A percentile compares a stretch with the other conserved stretches of the same genome.
phyloP scores from a whole-genome alignment of 2,329 filamentous ascomycete species.

The Ceratocystis eucalypticola region DNA sequence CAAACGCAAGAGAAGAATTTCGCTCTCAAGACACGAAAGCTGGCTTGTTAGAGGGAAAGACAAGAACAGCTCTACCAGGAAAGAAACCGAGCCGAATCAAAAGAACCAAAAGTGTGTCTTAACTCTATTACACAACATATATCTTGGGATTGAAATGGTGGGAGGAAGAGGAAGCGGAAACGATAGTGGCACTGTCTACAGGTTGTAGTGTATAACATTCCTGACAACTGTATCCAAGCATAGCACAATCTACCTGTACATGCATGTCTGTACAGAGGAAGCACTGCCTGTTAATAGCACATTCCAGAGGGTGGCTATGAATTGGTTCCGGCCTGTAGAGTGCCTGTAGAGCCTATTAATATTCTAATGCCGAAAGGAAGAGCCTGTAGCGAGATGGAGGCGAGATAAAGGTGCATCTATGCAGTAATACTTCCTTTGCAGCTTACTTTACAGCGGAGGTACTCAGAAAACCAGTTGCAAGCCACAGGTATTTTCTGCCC shows the following conservation, averaged over 20 bases:
- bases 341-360: neutral
- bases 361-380: neutral
- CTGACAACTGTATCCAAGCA: neutral
- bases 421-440: neutral
- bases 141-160: neutral
- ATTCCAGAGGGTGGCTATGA: neutral
- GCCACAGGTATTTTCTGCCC: neutral
- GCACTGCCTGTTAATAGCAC: neutral
- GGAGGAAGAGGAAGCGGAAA: neutral
- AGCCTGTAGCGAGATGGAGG: neutral
- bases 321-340: neutral
- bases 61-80: too few species aligned
- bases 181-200: neutral
- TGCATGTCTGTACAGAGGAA: neutral
- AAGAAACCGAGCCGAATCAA: neutral
- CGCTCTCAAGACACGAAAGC: neutral
- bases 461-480: neutral
- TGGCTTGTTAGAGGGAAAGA: conserved; percentile 5
- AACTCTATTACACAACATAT: neutral
- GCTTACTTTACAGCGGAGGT: neutral
- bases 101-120: neutral
- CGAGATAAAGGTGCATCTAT: neutral
- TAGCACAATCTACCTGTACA: neutral
- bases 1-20: neutral
- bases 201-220: neutral